Evolutionary conservation across 441 rosid species (phyloP), one percentile per base, ranked within the genome.

Genomic region (Aleurites moluccanus): DNA sequence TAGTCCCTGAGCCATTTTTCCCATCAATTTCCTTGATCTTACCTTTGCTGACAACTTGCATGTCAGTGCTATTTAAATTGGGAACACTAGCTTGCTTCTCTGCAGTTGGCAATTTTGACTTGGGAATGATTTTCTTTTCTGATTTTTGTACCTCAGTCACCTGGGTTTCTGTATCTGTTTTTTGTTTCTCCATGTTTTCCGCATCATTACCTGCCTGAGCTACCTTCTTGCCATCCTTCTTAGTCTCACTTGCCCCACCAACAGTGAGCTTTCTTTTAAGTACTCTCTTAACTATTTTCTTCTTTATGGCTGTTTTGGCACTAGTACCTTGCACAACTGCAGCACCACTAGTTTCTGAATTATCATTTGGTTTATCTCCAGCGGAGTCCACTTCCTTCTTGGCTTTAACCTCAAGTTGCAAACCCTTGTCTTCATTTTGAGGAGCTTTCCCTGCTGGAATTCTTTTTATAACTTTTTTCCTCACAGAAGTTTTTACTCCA

Each of bases 211-310:
- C 80, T 23, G 73, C 77, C 72, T 78, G 79, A 78, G 45, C 81
- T 68, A 78, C 85, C 65, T 72, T 84, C 64, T 69, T 74, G 71
- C 72, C 86, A 77, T 79, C 91, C 80, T 79, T 80, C 85, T 85
- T 84, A 38, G 73, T 70, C 70, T 77, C 93, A 74, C 57, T 78
- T 60, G 74, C 80, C 44, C 28, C 86, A 74, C 67, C 82, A 64
- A 80, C 86, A 72, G 86, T 70, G 40, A 84, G 84, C 88, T 94
- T 96, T 82, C 85, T 87, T 85, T 90, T 93, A 67, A 90, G 82
- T 35, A 96, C 97, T 84, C 91, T 90, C 82, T 85, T 96, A 70
- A 96, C 84, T 66, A 96, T 78, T 83, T 92, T 93, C 86, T 85
- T 93, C 83, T 92, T 92, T 55, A 87, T 65, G 35, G 87, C 80